Conservation (phyloP, 1,284 basidiomycete species). For the Coriolopsis trogii region DNA sequence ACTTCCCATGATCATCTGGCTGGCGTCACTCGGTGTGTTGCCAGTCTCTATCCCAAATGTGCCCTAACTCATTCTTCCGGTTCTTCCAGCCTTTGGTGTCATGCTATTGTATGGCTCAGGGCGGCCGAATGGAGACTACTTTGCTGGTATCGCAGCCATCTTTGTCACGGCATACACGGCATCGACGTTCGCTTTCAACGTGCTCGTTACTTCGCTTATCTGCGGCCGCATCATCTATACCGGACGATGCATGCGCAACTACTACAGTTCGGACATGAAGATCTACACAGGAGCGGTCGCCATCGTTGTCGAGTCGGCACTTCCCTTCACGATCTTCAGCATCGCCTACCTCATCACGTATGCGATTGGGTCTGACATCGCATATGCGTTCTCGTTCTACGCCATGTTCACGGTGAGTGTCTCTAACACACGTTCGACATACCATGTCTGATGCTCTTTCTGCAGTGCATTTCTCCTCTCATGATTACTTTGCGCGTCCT, state of each 20-base stretch:
- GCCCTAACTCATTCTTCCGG: background rate
- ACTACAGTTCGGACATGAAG: background rate
- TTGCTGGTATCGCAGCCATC: conserved; percentile 13
- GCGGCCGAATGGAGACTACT: conserved; percentile 23
- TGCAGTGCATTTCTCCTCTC: conserved; percentile 35
- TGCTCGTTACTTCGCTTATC: conserved; percentile 24
- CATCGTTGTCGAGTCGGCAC: conserved; percentile 26
- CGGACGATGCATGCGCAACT: conserved; percentile 6
- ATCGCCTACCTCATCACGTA: conserved; percentile 21
- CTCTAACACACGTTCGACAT: background rate
- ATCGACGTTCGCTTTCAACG: conserved; percentile 24
- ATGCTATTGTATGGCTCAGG: conserved; percentile 24
- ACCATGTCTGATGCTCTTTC: background rate
- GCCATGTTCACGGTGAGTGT: conserved; percentile 25
- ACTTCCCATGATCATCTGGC: conserved; percentile 20
- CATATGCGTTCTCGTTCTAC: conserved; percentile 24
- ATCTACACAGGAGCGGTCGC: conserved; percentile 21
- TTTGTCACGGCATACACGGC: conserved; percentile 22
- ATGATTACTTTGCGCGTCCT: conserved; percentile 38
- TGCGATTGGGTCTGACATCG: conserved; percentile 20
- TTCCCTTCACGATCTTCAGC: conserved; percentile 25
- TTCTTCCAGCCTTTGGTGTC: conserved; percentile 13
- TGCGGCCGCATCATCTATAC: conserved; percentile 19
- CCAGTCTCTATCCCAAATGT: background rate
- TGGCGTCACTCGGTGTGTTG: conserved; percentile 17